Evolutionary conservation across 1,139 yeast species (phyloP).

Genomic region (Citeromyces hawaiiensis): DNA sequence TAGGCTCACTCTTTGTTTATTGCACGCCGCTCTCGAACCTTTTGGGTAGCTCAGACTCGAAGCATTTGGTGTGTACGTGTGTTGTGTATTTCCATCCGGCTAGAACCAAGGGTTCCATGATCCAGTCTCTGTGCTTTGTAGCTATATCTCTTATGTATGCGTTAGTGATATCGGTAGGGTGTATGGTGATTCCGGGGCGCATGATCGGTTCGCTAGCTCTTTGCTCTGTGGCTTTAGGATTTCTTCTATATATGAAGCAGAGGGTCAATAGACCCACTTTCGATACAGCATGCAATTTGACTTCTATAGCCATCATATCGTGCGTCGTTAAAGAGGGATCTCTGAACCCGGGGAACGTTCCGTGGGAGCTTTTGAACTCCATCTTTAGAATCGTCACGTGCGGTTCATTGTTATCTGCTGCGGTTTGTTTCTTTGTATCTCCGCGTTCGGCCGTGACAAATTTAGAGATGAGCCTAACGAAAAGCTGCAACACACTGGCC

Average conservation of each 20-base stretch:
- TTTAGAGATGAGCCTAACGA: constrained; percentile 34
- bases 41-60: constrained; percentile 59
- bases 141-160: constrained; percentile 40
- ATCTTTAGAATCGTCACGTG: constrained; percentile 44
- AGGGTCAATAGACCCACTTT: constrained; percentile 55
- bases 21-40: constrained; percentile 37
- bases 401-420: constrained; percentile 49
- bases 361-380: constrained; percentile 39
- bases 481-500: constrained; percentile 41
- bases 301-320: constrained; percentile 59
- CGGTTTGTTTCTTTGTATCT: constrained; percentile 48
- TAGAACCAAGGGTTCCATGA: constrained; percentile 70
- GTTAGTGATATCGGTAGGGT: constrained; percentile 36
- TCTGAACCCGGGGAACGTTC: constrained; percentile 45
- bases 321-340: constrained; percentile 73
- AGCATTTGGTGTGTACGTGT: constrained; percentile 73
- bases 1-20: constrained; percentile 71
- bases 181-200: constrained; percentile 36
- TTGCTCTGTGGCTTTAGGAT: constrained; percentile 45
- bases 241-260: constrained; percentile 59
- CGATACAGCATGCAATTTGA: constrained; percentile 71
- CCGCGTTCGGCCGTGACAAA: constrained; percentile 44
- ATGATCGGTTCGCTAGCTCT: constrained; percentile 39
- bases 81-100: constrained; percentile 82
- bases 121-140: constrained; percentile 57